Conservation (phyloP, 192 early-diverging fungal species). For the Helicostylum pulchrum region DNA sequence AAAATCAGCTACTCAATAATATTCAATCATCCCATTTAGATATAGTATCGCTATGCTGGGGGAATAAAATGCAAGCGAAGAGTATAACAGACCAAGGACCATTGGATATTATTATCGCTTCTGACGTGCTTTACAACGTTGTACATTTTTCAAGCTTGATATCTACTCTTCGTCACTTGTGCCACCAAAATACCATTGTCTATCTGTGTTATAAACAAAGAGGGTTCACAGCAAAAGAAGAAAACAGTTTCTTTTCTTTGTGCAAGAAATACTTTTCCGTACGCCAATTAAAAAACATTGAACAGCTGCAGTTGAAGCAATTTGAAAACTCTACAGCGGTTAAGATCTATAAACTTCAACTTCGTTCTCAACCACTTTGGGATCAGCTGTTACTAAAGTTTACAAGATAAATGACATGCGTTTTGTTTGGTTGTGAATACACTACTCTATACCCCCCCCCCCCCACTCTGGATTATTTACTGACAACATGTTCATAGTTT, state of each 20-base stretch:
- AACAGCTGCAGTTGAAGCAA: too few species aligned
- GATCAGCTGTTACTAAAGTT: too few species aligned
- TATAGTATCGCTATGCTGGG: conserved; percentile 25
- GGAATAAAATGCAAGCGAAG: neutral
- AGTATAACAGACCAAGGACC: neutral
- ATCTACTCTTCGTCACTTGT: conserved; percentile 13
- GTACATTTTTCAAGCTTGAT: conserved; percentile 24
- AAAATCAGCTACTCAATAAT: conserved; percentile 33
- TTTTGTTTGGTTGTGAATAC: too few species aligned
- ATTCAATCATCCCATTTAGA: neutral
- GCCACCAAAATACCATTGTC: conserved; percentile 16
- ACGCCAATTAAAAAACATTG: neutral
- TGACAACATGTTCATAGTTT: too few species aligned
- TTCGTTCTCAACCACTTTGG: too few species aligned
- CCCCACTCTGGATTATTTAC: too few species aligned
- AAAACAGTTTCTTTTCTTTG: conserved; percentile 26
- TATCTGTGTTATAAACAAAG: conserved; percentile 43
- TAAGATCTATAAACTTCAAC: too few species aligned
- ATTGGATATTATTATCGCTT: conserved; percentile 43
- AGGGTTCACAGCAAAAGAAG: conserved; percentile 11
- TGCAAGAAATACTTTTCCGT: neutral
- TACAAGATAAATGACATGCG: too few species aligned
- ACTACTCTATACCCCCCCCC: too few species aligned
- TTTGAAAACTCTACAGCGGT: too few species aligned
- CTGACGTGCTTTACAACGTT: conserved; percentile 43